These are phyloP conservation scores for Epicoccum nigrum DNA, from an alignment of 2,329 filamentous ascomycete species.

Conservation along the genomic window DNA sequence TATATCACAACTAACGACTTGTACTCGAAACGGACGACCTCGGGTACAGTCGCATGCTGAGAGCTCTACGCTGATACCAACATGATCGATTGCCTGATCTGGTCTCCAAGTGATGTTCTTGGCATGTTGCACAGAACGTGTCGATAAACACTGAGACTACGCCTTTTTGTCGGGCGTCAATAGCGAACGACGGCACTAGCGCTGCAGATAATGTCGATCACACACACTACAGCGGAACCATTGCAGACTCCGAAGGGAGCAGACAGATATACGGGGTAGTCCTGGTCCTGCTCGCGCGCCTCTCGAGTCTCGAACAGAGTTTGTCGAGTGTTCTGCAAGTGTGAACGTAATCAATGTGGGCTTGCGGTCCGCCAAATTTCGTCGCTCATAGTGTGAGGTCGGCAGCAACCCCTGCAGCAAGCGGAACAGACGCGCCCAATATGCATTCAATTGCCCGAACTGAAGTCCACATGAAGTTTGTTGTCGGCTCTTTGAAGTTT, in stretches of 20 bases:
- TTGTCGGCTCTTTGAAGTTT: conserved; percentile 11
- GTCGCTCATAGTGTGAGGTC: conserved; percentile 1
- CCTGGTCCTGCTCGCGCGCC: background rate
- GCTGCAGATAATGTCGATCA: conserved; percentile 17
- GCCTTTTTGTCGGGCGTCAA: conserved; percentile 1
- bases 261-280: conserved; percentile 3
- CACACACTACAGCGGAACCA: conserved; percentile 5
- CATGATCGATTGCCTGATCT: conserved; percentile 5
- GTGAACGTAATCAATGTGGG: background rate
- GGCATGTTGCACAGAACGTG: conserved; percentile 16
- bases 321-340: background rate
- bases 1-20: conserved; percentile 1
- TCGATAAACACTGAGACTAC: background rate
- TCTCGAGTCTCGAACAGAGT: background rate
- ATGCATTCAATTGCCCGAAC: conserved; percentile 5
- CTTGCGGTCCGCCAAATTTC: conserved; percentile 1
- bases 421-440: conserved; percentile 2
- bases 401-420: conserved; percentile 9
- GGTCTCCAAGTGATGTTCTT: conserved; percentile 2
- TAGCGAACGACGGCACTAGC: conserved; percentile 4
- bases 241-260: background rate
- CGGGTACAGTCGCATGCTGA: conserved; percentile 3
- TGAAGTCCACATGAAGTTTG: conserved; percentile 14
- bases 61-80: background rate
- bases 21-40: background rate